Evolutionary conservation across 306 rosid genomes (phyloP), one percentile per base, ranked within the genome.

Genomic region (Comarum palustre): DNA sequence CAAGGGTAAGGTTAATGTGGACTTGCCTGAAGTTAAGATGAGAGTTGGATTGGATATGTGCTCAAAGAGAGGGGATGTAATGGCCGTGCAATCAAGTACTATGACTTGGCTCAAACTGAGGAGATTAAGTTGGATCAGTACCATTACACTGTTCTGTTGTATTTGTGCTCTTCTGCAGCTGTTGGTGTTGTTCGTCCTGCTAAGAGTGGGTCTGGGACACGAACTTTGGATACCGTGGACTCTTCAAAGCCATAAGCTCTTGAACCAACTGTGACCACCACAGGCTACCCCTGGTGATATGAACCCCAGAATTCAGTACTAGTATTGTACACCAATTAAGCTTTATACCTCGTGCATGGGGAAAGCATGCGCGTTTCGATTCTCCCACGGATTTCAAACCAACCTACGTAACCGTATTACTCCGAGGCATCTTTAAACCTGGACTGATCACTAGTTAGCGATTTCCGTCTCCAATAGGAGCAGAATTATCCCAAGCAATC

Each of bases 111-210:
- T 54, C 77, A 41, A 19, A 79, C 54, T 6, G 84, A 86, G 42
- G 95, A 86, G 9, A 69, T 85, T 50, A 74, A 71, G 74, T 45
- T 94, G 74, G 82, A 70, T 38, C 96, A 87, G 72, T 90, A 91
- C 71, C 96, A 91, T 77, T 94, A 88, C 80, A 88, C 92, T 2
- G 97, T 93, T 2, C 69, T 93, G 7, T 63, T 93, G 75, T 91
- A 93, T 83, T 87, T 93, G 62, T 93, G 97, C 78, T 91, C 98
- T 77, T 90, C 98, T 72, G 94, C 96, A 0, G 94, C 98, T 60
- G 80, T 84, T 71, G 98, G 97, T 75, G 89, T 84, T 76, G 84
- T 94, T 80, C 84, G 41, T 43, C 97, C 98, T 1, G 96, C 97
- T 2, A 94, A 91, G 83, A 94, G 96, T 76, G 98, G 98, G 73